Percentiles rank a stretch among this genome's conserved stretches.
These are phyloP conservation scores for Monilinia polystroma DNA, from an alignment of 2,329 filamentous ascomycete species.

Conservation along the genomic window DNA sequence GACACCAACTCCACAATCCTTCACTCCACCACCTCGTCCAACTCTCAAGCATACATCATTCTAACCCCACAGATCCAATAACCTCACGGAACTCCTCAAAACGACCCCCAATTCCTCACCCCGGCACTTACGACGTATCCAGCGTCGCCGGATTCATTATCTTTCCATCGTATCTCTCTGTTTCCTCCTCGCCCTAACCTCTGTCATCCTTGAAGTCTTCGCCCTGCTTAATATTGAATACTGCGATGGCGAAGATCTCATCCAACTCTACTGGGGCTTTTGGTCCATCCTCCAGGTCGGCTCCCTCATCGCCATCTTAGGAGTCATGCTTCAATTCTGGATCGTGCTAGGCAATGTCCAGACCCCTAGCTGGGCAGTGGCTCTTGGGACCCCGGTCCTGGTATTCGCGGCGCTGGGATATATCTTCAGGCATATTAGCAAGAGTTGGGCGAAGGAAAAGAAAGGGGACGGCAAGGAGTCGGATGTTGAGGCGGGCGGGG, in stretches of 20 bases:
- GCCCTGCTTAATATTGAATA: conserved; percentile 45
- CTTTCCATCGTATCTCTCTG: conserved; percentile 48
- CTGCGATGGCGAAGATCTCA: conserved; percentile 60
- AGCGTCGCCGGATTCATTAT: conserved; percentile 36
- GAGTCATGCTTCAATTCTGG: conserved; percentile 54
- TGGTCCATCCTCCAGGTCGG: conserved; percentile 61
- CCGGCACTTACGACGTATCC: conserved; percentile 13
- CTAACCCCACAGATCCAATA: conserved; percentile 28
- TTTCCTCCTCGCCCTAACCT: conserved; percentile 46
- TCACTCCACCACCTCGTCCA: background rate
- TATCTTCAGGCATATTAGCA: conserved; percentile 35
- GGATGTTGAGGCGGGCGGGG: background rate
- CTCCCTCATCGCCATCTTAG: conserved; percentile 57
- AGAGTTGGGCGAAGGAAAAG: conserved; percentile 10
- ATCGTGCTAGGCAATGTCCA: conserved; percentile 51
- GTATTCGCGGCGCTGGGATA: conserved; percentile 50
- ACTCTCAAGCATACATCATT: background rate
- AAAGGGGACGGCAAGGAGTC: background rate
- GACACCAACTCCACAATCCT: background rate
- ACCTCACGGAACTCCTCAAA: conserved; percentile 26
- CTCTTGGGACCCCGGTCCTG: conserved; percentile 58
- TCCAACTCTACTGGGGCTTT: conserved; percentile 59
- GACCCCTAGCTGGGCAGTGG: conserved; percentile 60
- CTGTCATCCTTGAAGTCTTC: conserved; percentile 56
- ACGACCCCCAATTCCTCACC: conserved; percentile 18